Evolutionary conservation across 83 land plant species (phyloP), one percentile per base, ranked within the genome.

Genomic region (Diphasiastrum complanatum): DNA sequence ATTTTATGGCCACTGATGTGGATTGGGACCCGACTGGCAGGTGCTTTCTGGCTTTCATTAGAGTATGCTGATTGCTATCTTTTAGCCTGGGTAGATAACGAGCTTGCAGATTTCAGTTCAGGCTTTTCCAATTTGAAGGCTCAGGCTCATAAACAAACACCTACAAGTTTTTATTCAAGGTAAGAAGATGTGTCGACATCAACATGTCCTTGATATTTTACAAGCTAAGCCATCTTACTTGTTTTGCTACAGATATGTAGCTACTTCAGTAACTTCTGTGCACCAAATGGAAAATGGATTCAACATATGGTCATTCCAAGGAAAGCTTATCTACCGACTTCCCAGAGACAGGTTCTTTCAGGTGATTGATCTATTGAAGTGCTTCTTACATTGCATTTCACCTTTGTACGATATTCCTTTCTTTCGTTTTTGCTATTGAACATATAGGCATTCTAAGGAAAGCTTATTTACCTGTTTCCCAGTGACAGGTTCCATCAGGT

Each of bases 1-100:
- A 93, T 70, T 93, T 92, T 69, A 88, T 83, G 91, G 95, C 95
- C 3, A 92, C 95, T 43, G 87, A 92, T 69, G 69, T 92, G 50
- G 91, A 85, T 56, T 92, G 97, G 97, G 96, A 88, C 70, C 91
- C 96, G 25, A 85, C 96, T 68, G 96, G 96, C 69, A 85, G 97
- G 97, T 83, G 66, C 67, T 61, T 54, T 2, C 19, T 59, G 62
- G 5, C 31, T 3, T 11, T 19, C 54, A 5, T 22, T 27, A 6
- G 6, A 8, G 10, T 51, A 51, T 16, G 5, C 26, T 47, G 64
- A 36, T 8, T 5, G 8, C 10, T 5, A 29, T 11, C 38, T 40
- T 8, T 8, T 40, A 40, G 16, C 43, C 8, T 40, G 43, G 43
- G 8, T 40, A 8, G 43, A n/a, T n/a, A n/a, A n/a, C n/a, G n/a